A percentile compares a stretch with the other conserved stretches of the same genome.
phyloP scores from a whole-genome alignment of 352 stramenopile species.

The Phytophthora idaei region DNA sequence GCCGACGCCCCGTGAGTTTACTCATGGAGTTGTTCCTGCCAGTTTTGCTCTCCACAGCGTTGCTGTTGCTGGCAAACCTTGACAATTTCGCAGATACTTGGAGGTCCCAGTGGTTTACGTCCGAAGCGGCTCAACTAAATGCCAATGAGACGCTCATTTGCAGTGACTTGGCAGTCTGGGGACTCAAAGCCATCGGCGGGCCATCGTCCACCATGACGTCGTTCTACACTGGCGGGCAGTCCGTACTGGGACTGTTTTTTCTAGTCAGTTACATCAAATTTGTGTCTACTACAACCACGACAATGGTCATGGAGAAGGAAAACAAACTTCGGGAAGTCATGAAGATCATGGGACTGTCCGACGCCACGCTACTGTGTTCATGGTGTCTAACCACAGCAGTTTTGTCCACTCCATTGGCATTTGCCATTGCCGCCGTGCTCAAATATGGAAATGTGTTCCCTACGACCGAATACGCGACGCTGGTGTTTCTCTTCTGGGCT shows the following conservation, averaged over 20 bases:
- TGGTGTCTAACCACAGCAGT: conserved; percentile 61
- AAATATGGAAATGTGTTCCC: conserved; percentile 77
- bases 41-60: conserved; percentile 49
- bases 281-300: conserved; percentile 68
- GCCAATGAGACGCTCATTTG: conserved; percentile 43
- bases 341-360: conserved; percentile 85
- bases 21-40: conserved; percentile 66
- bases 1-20: conserved; percentile 47
- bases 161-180: conserved; percentile 32
- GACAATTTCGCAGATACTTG: conserved; percentile 45
- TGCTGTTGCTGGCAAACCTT: conserved; percentile 70
- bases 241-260: conserved; percentile 64
- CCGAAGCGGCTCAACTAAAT: conserved; percentile 22
- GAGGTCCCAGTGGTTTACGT: conserved; percentile 41
- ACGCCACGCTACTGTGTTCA: conserved; percentile 62
- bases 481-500: conserved; percentile 72
- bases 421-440: conserved; percentile 54
- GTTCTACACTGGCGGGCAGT: conserved; percentile 70
- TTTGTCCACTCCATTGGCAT: conserved; percentile 54
- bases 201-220: conserved; percentile 50
- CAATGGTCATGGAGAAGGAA: conserved; percentile 86
- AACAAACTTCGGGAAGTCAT: conserved; percentile 78
- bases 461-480: conserved; percentile 56
- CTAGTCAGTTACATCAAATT: conserved; percentile 70
- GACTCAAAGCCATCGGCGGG: conserved; percentile 40